These are phyloP conservation scores for Diospyros lotus DNA, from an alignment of 148 eudicot species.

Conservation along the genomic window DNA sequence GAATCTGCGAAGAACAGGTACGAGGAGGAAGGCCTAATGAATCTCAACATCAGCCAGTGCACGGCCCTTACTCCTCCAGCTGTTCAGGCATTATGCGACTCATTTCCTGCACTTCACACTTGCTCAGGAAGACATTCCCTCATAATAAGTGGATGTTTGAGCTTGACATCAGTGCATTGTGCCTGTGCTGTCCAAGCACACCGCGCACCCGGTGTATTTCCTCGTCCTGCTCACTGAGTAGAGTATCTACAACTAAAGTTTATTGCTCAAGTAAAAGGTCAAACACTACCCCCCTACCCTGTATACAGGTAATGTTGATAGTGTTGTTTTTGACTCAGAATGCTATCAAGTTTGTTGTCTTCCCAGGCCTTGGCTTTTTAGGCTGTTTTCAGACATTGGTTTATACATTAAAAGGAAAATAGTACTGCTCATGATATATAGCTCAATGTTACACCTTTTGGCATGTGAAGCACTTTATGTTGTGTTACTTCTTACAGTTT, in stretches of 20 bases:
- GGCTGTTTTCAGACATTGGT: neutral
- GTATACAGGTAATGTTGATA: neutral
- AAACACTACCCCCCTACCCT: constrained; percentile 3
- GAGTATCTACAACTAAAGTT: neutral
- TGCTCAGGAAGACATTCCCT: constrained; percentile 89
- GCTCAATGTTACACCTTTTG: no score
- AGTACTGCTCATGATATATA: neutral
- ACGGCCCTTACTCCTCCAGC: constrained; percentile 95
- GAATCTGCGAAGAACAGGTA: constrained; percentile 42
- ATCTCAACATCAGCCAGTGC: constrained; percentile 95
- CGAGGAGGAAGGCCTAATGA: constrained; percentile 74
- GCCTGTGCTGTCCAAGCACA: constrained; percentile 64
- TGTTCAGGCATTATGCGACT: constrained; percentile 84
- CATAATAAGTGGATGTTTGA: constrained; percentile 86
- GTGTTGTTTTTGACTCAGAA: neutral
- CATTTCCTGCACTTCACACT: constrained; percentile 87
- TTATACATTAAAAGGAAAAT: neutral
- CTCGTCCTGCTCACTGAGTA: constrained; percentile 33
- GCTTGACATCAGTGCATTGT: constrained; percentile 83
- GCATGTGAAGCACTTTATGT: no score
- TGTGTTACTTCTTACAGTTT: no score
- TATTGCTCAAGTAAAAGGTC: neutral
- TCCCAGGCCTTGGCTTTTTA: constrained; percentile 1
- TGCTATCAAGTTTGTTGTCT: constrained; percentile 2
- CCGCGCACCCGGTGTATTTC: constrained; percentile 24